Conservation (phyloP, 192 early-diverging fungal species). For the Spizellomyces punctatus region DNA sequence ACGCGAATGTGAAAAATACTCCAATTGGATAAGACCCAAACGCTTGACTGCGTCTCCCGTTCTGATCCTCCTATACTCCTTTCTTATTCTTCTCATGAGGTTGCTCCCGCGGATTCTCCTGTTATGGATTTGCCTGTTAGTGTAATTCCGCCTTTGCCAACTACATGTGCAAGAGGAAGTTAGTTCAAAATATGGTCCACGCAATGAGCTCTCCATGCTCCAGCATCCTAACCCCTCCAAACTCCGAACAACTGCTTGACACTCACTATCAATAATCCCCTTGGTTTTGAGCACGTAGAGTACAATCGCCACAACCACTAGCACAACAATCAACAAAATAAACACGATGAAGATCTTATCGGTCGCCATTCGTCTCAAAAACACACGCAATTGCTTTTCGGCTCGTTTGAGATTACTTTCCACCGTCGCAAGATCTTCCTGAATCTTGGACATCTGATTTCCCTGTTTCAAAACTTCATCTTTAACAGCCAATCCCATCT, state of each 20-base stretch:
- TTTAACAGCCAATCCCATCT: constrained; percentile 54
- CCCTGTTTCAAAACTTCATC: constrained; percentile 57
- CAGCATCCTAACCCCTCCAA: no score
- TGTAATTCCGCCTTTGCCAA: neutral
- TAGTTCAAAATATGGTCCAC: neutral
- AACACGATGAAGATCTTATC: constrained; percentile 63
- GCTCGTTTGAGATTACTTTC: constrained; percentile 61
- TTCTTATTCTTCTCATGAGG: no score
- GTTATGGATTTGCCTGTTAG: no score
- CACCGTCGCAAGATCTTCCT: constrained; percentile 53
- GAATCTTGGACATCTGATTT: constrained; percentile 54
- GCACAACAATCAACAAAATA: constrained; percentile 58
- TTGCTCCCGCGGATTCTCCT: no score
- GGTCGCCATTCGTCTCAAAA: constrained; percentile 58
- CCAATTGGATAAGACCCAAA: no score
- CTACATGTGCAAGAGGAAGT: neutral
- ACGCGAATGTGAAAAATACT: no score
- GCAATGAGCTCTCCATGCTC: no score
- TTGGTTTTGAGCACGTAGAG: constrained; percentile 47
- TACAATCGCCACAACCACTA: constrained; percentile 54
- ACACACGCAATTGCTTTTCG: constrained; percentile 60
- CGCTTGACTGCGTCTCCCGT: no score
- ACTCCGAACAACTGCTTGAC: neutral
- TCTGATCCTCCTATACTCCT: no score
- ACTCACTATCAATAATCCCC: constrained; percentile 34